Evolutionary conservation across 2,329 filamentous ascomycete genomes (phyloP).

Genomic region (Cordyceps farinosa): DNA sequence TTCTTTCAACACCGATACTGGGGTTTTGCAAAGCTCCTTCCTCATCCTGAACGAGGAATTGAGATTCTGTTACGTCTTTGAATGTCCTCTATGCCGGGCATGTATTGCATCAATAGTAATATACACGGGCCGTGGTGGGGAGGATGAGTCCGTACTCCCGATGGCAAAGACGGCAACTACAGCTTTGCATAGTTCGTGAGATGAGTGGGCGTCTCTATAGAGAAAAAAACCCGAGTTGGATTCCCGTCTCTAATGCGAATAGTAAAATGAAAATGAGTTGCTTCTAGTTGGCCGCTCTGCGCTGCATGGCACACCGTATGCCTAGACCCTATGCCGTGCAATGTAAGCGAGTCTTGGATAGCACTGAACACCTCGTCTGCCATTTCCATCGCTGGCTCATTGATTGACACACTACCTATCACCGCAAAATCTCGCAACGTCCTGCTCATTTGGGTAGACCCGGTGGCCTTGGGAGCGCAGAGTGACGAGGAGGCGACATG

Average conservation of each 20-base stretch:
- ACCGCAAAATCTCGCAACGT: neutral
- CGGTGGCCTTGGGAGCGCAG: neutral
- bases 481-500: neutral
- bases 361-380: neutral
- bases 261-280: no score
- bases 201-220: no score
- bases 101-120: neutral
- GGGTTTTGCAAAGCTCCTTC: neutral
- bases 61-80: neutral
- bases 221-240: no score
- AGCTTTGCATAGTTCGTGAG: no score
- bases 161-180: neutral
- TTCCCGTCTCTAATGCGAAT: no score
- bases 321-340: no score
- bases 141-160: neutral
- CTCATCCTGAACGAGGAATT: neutral
- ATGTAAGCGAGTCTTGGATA: neutral
- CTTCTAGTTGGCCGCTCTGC: neutral
- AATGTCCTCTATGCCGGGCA: neutral
- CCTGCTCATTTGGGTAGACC: neutral
- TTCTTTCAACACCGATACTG: neutral
- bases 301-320: neutral
- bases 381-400: neutral
- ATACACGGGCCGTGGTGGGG: neutral
- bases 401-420: neutral